A percentile compares a stretch with the other conserved stretches of the same genome.
Evolutionary conservation across 163 green algal genomes (phyloP).

Genomic region (Scenedesmus sp.): DNA sequence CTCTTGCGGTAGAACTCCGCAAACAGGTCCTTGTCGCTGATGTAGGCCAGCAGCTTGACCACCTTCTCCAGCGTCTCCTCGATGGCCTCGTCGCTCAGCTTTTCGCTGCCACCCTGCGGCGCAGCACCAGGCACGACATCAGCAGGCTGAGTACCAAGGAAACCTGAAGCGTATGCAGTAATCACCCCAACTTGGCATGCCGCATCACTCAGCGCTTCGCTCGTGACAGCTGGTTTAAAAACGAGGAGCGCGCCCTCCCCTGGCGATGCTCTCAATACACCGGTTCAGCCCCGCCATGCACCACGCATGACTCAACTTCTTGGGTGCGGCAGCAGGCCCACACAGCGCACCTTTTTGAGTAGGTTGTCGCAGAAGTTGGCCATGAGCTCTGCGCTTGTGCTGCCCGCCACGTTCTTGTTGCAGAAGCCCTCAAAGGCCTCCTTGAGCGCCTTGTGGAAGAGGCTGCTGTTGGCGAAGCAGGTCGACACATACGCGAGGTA

Average conservation of each 20-base stretch:
- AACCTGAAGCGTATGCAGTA: no score
- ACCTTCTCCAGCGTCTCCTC: slow-evolving; percentile 97
- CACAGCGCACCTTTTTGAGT: background rate
- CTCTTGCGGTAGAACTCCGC: slow-evolving; percentile 97
- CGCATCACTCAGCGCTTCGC: background rate
- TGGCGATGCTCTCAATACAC: no score
- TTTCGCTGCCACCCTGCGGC: slow-evolving; percentile 76
- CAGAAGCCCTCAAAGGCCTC: slow-evolving; percentile 99
- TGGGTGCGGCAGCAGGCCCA: no score
- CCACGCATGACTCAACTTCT: no score
- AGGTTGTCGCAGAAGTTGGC: slow-evolving; percentile 95
- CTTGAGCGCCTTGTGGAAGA: slow-evolving; percentile 98
- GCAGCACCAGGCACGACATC: background rate
- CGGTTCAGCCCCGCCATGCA: no score
- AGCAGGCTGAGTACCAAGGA: background rate
- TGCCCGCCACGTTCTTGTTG: slow-evolving; percentile 95
- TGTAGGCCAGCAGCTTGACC: slow-evolving; percentile 98
- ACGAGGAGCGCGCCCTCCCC: no score
- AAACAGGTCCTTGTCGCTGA: slow-evolving; percentile 98
- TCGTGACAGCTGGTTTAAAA: no score
- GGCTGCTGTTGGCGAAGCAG: slow-evolving; percentile 85
- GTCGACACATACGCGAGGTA: slow-evolving; percentile 82
- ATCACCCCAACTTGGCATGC: no score
- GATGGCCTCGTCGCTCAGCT: slow-evolving; percentile 95
- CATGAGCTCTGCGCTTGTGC: slow-evolving; percentile 96